A percentile compares a stretch with the other conserved stretches of the same genome.
Conservation (phyloP, 2,329 filamentous ascomycete genomes). For the Eutypella sp. region DNA sequence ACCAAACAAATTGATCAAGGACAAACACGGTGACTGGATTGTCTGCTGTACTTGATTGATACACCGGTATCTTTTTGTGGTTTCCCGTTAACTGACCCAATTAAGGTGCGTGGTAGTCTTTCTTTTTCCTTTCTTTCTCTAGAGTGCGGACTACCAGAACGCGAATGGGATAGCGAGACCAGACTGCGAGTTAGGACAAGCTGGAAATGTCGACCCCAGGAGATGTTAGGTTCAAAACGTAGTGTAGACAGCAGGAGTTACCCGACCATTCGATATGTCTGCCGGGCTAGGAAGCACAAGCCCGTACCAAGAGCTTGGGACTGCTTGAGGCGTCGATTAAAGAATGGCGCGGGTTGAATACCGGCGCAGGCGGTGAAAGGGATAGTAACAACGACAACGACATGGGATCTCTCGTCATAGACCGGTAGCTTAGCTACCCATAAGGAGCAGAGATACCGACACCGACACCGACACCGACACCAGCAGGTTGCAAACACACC, state of each 20-base stretch:
- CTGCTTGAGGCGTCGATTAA: no score
- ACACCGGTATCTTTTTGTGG: no score
- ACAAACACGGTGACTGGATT: no score
- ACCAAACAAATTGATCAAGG: no score
- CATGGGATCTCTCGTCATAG: not conserved
- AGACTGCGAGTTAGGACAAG: not conserved
- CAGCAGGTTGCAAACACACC: no score
- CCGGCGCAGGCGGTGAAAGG: not conserved
- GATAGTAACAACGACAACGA: not conserved
- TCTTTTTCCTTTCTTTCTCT: no score
- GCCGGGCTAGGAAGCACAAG: not conserved
- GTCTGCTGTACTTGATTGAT: no score
- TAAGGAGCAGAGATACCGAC: not conserved
- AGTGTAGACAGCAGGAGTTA: not conserved
- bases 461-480: not conserved
- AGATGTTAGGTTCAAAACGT: not conserved
- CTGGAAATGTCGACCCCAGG: not conserved
- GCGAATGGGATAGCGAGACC: not conserved
- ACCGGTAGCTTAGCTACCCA: not conserved
- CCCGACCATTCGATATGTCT: not conserved
- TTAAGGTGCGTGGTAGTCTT: no score
- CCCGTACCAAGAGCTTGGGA: not conserved
- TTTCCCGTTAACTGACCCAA: no score
- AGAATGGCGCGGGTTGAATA: not conserved
- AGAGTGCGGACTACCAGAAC: not conserved